Evolutionary conservation across 495 filamentous ascomycete species (phyloP).

Genomic region (Hyaloscypha finlandica): DNA sequence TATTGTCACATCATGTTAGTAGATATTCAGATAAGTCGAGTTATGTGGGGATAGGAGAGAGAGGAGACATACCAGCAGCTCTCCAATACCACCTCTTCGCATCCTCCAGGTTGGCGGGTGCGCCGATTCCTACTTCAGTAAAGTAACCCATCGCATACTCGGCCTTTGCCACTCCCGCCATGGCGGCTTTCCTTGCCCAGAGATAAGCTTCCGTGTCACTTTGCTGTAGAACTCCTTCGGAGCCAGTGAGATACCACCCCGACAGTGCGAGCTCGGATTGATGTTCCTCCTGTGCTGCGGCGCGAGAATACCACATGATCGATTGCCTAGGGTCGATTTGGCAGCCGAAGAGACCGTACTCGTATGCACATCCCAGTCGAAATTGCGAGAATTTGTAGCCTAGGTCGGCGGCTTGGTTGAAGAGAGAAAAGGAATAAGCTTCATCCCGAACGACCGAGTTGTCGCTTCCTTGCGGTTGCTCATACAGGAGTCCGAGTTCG

Average conservation of each 20-base stretch:
- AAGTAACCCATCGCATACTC: conserved; percentile 99
- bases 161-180: conserved; percentile 81
- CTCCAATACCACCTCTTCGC: conserved; percentile 98
- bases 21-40: conserved; percentile 14
- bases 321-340: conserved; percentile 78
- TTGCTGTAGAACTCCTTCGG: conserved; percentile 83
- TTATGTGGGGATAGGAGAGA: neutral
- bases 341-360: conserved; percentile 84
- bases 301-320: conserved; percentile 91
- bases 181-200: conserved; percentile 92
- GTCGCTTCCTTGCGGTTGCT: conserved; percentile 59
- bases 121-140: conserved; percentile 93
- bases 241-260: conserved; percentile 95
- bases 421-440: conserved; percentile 72
- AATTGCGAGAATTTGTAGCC: conserved; percentile 97
- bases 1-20: conserved; percentile 39
- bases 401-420: conserved; percentile 83
- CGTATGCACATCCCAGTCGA: conserved; percentile 81
- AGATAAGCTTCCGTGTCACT: conserved; percentile 96
- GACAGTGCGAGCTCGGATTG: conserved; percentile 89
- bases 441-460: conserved; percentile 79
- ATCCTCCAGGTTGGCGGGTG: conserved; percentile 81
- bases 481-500: conserved; percentile 86
- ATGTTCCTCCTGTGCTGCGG: conserved; percentile 92
- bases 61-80: conserved; percentile 79